A percentile compares a stretch with the other conserved stretches of the same genome.
Conservation (phyloP, 164 flowering plant species). For the Houttuynia cordata region DNA sequence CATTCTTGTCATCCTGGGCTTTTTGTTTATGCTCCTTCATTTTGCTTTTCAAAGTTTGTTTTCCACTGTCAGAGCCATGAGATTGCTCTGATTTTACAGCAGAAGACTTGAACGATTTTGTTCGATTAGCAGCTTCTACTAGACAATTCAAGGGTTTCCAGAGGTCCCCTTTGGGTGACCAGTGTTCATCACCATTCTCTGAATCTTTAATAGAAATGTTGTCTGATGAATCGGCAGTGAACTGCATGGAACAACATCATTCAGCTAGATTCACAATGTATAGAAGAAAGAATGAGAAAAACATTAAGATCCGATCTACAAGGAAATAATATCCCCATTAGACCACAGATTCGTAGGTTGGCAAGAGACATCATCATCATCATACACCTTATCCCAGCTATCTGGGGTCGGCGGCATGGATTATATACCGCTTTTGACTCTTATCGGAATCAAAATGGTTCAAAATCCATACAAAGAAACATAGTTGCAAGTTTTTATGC, state of each 20-base stretch:
- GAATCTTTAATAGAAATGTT: slow-evolving; percentile 22
- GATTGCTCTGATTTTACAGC: slow-evolving; percentile 28
- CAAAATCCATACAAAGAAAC: no score
- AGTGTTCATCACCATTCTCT: slow-evolving; percentile 30
- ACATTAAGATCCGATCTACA: no score
- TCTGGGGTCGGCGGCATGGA: no score
- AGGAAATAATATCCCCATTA: no score
- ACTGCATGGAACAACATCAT: slow-evolving; percentile 22
- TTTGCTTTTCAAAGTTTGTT: slow-evolving; percentile 26
- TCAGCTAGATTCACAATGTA: neutral
- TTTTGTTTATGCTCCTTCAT: slow-evolving; percentile 35
- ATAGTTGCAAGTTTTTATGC: no score
- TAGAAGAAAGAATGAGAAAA: neutral
- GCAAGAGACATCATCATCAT: neutral
- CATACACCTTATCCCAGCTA: no score
- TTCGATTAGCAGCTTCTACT: slow-evolving; percentile 86
- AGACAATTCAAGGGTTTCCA: slow-evolving; percentile 90
- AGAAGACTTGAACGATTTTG: slow-evolving; percentile 50
- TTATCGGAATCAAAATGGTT: no score
- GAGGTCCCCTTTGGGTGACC: slow-evolving; percentile 57
- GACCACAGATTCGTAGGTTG: no score
- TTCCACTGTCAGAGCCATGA: slow-evolving; percentile 18
- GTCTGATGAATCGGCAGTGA: slow-evolving; percentile 37
- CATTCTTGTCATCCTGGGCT: slow-evolving; percentile 34
- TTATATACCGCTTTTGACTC: no score